Conservation (phyloP, 495 filamentous ascomycete genomes). For the Podospora pseudopauciseta region DNA sequence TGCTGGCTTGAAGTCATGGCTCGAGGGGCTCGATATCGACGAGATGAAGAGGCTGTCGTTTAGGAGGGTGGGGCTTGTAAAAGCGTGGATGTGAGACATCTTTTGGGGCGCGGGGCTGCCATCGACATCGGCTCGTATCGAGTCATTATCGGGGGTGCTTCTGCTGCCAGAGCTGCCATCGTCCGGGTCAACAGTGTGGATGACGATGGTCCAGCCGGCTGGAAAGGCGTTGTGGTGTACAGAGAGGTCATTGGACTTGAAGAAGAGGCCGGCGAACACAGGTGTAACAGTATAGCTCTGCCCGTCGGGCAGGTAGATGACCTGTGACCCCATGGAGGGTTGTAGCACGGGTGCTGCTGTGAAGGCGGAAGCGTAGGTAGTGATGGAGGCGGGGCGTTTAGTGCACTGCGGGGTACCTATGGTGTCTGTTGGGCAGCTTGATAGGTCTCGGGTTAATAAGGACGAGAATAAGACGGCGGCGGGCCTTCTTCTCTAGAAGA, state of each 20-base stretch:
- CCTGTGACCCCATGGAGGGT: constrained; percentile 37
- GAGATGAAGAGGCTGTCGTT: constrained; percentile 86
- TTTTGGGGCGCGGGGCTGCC: constrained; percentile 14
- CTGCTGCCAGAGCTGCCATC: constrained; percentile 4
- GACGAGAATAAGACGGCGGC: neutral
- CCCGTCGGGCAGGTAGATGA: constrained; percentile 76
- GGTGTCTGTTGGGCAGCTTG: neutral
- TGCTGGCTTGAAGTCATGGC: constrained; percentile 70
- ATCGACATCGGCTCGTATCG: neutral
- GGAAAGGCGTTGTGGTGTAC: constrained; percentile 67
- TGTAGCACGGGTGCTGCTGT: neutral
- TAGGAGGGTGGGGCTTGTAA: constrained; percentile 65
- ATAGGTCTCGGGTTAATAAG: neutral
- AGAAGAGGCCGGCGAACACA: constrained; percentile 83
- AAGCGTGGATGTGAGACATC: constrained; percentile 55
- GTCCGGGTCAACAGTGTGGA: constrained; percentile 58
- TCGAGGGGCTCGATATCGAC: constrained; percentile 80
- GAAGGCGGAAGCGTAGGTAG: neutral
- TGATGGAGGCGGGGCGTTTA: neutral
- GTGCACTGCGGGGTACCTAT: constrained; percentile 8
- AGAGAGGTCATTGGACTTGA: constrained; percentile 75
- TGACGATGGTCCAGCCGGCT: constrained; percentile 81
- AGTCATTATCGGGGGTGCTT: constrained; percentile 20
- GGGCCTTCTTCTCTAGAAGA: neutral
- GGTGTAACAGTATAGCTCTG: constrained; percentile 74